Base-by-base conservation (phyloP, 2,329 filamentous ascomycete genomes). In the Cladosporium sp. region DNA sequence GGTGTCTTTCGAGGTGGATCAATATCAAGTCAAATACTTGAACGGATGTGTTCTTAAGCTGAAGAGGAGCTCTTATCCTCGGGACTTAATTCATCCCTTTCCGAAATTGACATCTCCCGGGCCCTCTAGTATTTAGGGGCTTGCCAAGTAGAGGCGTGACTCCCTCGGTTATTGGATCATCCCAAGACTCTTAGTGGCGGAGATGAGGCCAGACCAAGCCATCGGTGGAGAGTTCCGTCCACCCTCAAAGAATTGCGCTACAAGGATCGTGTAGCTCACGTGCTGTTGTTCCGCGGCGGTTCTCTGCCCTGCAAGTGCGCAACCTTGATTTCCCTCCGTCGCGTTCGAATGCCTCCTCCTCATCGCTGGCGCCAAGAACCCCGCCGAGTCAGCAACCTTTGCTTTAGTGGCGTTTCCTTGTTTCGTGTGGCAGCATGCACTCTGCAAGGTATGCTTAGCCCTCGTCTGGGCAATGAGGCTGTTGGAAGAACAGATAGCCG, bases 81-180 rank as follows among this genome's bases (percentile, higher is more conserved):
- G 48, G 48, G 34, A 7, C 3, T 39, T 19, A 4, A 4, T 39
- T 51, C 48, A 51, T 51, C 35, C 48, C 20, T 15, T 34, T 9
- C 13, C 17, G 48, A 22, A 15, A 51, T n/a, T 37, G 40, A 44
- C 40, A 44, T 15, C n/a, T 44, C 20, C 40, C 28, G 28, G 12
- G 13, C 28, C 10, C 8, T 36, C 34, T 24, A 13, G 20, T 24
- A 25, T 7, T 25, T 32, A 22, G 34, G 8, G 48, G 20, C 22
- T 39, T 51, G 48, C 48, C 48, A 51, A 51, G 34, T 39, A 39
- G 28, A 28, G 34, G 34, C 35, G 35, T 25, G 48, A n/a, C 34
- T 39, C 25, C 48, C 48, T 51, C 48, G 48, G 48, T 20, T 51
- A 24, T 20, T 9, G 34, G 9, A 51, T 51, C 15, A 39, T 15